These are phyloP conservation scores for Fomitopsis schrenkii DNA, from an alignment of 1,284 basidiomycete species.

Conservation along the genomic window DNA sequence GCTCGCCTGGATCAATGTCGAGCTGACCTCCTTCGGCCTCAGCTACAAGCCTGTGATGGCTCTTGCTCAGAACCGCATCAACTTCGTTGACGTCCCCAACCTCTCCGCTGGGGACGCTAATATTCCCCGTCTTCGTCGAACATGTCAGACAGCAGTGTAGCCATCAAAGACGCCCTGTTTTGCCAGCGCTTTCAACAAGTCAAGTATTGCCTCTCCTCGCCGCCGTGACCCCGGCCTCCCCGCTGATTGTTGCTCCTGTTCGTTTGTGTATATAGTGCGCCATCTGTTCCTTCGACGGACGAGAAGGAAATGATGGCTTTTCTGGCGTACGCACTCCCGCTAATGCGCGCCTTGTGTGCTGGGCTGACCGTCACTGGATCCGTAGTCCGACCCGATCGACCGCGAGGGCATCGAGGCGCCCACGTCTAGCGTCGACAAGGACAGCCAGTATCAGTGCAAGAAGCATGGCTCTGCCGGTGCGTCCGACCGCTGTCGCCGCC, in stretches of 20 bases:
- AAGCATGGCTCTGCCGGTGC: constrained; percentile 60
- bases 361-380: background rate
- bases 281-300: constrained; percentile 55
- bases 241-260: background rate
- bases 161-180: constrained; percentile 66
- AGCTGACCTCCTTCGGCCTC: constrained; percentile 48
- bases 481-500: constrained; percentile 20
- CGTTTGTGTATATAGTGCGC: constrained; percentile 49
- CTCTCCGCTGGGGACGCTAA: constrained; percentile 62
- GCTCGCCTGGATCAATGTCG: constrained; percentile 59
- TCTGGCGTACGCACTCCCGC: constrained; percentile 47
- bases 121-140: constrained; percentile 32
- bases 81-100: constrained; percentile 74
- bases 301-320: constrained; percentile 71
- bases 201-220: constrained; percentile 39
- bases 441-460: constrained; percentile 68
- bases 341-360: background rate
- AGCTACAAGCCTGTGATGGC: constrained; percentile 70
- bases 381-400: constrained; percentile 52
- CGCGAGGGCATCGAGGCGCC: constrained; percentile 60
- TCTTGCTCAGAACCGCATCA: constrained; percentile 74
- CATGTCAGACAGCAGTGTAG: constrained; percentile 28
- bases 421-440: constrained; percentile 52
- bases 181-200: constrained; percentile 69
- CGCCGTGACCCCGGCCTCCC: background rate